Conservation (phyloP, 768 basidiomycete genomes). For the Amanita rubescens region DNA sequence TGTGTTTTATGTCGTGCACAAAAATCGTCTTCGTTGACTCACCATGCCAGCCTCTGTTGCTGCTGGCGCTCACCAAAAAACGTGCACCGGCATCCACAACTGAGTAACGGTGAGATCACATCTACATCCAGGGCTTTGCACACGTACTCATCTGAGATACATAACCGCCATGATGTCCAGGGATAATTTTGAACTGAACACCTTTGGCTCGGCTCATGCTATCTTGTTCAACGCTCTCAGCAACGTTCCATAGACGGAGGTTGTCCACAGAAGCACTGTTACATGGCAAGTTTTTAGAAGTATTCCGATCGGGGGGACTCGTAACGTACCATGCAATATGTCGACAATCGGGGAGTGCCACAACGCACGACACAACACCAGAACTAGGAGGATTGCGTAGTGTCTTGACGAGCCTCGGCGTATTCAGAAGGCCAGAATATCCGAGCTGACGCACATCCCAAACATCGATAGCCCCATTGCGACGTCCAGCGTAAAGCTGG, state of each 20-base stretch:
- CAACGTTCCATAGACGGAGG: conserved; percentile 88
- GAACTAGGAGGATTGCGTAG: conserved; percentile 83
- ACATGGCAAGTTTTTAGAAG: conserved; percentile 6
- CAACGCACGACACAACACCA: conserved; percentile 87
- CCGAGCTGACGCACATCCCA: conserved; percentile 91
- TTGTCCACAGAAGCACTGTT: conserved; percentile 87
- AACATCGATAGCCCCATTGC: conserved; percentile 86
- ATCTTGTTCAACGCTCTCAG: conserved; percentile 66
- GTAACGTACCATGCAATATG: conserved; percentile 80
- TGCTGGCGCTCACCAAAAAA: conserved; percentile 87
- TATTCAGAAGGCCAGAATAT: conserved; percentile 45
- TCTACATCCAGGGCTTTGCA: not conserved
- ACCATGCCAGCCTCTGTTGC: conserved; percentile 91
- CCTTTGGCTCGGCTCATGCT: conserved; percentile 52
- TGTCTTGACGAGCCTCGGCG: conserved; percentile 76
- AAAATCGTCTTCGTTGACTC: conserved; percentile 87
- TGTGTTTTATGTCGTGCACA: conserved; percentile 76
- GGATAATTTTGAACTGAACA: conserved; percentile 89
- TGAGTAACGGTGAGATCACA: conserved; percentile 23
- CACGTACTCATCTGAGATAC: conserved; percentile 86
- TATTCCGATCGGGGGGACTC: conserved; percentile 1
- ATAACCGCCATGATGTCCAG: conserved; percentile 92
- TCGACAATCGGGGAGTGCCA: conserved; percentile 84
- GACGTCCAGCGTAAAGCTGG: conserved; percentile 84
- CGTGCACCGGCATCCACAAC: conserved; percentile 81